A percentile compares a stretch with the other conserved stretches of the same genome.
Evolutionary conservation across 2,329 filamentous ascomycete species (phyloP).

Genomic region (Penicillium sp.): DNA sequence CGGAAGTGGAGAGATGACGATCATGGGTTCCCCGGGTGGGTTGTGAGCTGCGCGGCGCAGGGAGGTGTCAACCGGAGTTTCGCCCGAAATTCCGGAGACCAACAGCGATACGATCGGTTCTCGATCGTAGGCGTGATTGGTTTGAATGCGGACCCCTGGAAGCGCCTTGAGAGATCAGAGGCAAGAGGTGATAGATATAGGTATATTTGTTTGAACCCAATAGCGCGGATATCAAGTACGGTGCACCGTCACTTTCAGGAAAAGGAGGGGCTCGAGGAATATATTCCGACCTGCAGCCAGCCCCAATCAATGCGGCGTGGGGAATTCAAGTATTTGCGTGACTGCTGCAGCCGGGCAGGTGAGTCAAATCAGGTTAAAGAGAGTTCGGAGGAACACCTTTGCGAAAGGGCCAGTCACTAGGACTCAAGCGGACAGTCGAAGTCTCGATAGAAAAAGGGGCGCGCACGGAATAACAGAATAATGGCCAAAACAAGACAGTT

Average conservation of each 20-base stretch:
- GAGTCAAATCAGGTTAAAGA: slow-evolving; percentile 18
- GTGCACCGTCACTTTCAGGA: slow-evolving; percentile 16
- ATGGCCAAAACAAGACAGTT: neutral
- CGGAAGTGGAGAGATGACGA: slow-evolving; percentile 25
- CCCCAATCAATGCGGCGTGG: slow-evolving; percentile 17
- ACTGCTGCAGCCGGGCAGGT: slow-evolving; percentile 35
- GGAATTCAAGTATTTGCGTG: slow-evolving; percentile 20
- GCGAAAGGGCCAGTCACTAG: slow-evolving; percentile 20
- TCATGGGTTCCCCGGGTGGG: slow-evolving; percentile 29
- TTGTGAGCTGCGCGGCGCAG: slow-evolving; percentile 8
- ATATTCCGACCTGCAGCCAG: slow-evolving; percentile 20
- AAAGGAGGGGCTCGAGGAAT: slow-evolving; percentile 9
- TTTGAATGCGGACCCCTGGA: neutral
- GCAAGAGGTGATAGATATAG: slow-evolving; percentile 8
- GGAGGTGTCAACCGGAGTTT: neutral
- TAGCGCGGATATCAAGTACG: slow-evolving; percentile 12
- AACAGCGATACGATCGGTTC: neutral
- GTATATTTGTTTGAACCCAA: slow-evolving; percentile 2
- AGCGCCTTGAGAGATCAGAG: neutral
- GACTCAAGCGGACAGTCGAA: slow-evolving; percentile 11
- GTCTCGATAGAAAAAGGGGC: slow-evolving; percentile 3
- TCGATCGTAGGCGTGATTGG: slow-evolving; percentile 1
- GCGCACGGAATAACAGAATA: slow-evolving; percentile 2
- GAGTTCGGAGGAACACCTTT: slow-evolving; percentile 12
- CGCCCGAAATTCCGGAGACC: neutral